Evolutionary conservation across 495 filamentous ascomycete genomes (phyloP).

Genomic region (Xylaria longipes): DNA sequence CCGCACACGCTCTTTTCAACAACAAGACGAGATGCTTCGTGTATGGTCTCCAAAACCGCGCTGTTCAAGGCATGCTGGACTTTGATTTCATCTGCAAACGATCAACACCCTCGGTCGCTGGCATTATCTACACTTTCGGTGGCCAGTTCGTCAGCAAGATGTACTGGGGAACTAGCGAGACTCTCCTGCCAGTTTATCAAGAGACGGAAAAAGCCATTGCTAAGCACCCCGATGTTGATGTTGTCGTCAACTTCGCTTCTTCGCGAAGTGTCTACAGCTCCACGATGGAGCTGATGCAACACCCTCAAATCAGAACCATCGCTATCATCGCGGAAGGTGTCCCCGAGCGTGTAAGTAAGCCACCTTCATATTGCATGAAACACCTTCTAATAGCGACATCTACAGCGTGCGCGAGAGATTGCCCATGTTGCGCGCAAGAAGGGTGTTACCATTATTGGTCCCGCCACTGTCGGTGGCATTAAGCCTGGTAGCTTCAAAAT

Average conservation of each 20-base stretch:
- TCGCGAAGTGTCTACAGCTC: constrained; percentile 97
- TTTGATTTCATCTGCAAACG: constrained; percentile 99
- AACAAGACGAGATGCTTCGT: constrained; percentile 99
- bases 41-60: constrained; percentile 96
- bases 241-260: constrained; percentile 98
- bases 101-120: constrained; percentile 91
- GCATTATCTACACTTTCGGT: constrained; percentile 99
- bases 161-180: constrained; percentile 99
- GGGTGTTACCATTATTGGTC: constrained; percentile 98
- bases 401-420: constrained; percentile 93
- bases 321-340: constrained; percentile 99
- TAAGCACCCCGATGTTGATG: constrained; percentile 97
- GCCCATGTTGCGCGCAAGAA: constrained; percentile 94
- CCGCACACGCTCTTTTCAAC: constrained; percentile 90
- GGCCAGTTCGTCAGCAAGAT: constrained; percentile 99
- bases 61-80: constrained; percentile 99
- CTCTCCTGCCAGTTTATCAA: constrained; percentile 97
- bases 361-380: background rate
- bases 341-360: constrained; percentile 82
- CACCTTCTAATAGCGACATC: constrained; percentile 34
- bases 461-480: constrained; percentile 98
- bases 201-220: constrained; percentile 89
- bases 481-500: constrained; percentile 99
- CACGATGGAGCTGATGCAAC: constrained; percentile 98
- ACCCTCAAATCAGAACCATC: constrained; percentile 95